These are phyloP conservation scores for Verticillium zaregamsianum DNA, from an alignment of 2,329 filamentous ascomycete species.

Conservation along the genomic window DNA sequence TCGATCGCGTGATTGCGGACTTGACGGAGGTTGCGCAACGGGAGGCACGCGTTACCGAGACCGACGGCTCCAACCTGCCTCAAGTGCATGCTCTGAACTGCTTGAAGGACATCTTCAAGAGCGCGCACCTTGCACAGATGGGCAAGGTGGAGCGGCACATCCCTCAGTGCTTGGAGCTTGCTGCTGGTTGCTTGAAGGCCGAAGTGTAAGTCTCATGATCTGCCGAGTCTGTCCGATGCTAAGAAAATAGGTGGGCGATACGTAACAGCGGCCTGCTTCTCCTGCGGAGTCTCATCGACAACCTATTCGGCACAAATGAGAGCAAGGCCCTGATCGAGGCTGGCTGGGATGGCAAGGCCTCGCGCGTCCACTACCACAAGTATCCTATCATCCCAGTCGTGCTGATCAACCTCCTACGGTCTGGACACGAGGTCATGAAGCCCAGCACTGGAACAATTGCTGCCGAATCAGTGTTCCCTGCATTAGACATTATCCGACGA, in stretches of 20 bases:
- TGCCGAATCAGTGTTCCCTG: constrained; percentile 74
- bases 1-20: constrained; percentile 59
- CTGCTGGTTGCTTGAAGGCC: constrained; percentile 73
- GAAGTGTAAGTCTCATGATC: constrained; percentile 53
- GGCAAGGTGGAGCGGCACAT: constrained; percentile 71
- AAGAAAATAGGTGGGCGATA: constrained; percentile 70
- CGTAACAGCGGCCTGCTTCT: constrained; percentile 90
- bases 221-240: background rate
- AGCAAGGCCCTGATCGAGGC: constrained; percentile 59
- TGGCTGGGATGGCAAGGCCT: constrained; percentile 60
- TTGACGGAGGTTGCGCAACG: constrained; percentile 55
- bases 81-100: constrained; percentile 96
- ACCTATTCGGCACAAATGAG: constrained; percentile 71
- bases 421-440: constrained; percentile 41
- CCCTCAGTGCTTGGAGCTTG: constrained; percentile 70
- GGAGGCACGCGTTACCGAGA: constrained; percentile 49
- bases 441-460: constrained; percentile 30
- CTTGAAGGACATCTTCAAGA: constrained; percentile 86
- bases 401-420: constrained; percentile 57
- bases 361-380: constrained; percentile 65
- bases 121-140: constrained; percentile 69
- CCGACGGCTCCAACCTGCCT: constrained; percentile 65
- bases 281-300: constrained; percentile 78
- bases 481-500: constrained; percentile 74
- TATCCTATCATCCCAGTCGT: constrained; percentile 63